Base-by-base conservation (phyloP, 2,329 filamentous ascomycete species). In the Colletotrichum spinosum region DNA sequence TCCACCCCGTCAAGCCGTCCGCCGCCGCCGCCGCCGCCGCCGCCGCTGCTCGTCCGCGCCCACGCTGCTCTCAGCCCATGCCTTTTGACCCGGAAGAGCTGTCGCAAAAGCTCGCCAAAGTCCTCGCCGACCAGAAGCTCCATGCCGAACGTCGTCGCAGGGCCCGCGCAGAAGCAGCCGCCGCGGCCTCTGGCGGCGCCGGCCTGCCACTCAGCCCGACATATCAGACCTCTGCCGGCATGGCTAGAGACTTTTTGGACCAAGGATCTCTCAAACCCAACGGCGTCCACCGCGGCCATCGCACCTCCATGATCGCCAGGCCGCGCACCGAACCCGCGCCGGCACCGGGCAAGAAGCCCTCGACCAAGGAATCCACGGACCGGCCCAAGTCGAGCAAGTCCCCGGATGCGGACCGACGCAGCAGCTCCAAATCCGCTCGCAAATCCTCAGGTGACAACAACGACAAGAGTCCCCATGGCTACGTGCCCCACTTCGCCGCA, bases 61-160 rank as follows among this genome's bases (percentile, higher is more conserved):
- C 37, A 12, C 65, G 65, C 25, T 65, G 52, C 45, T 52, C 65
- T 1, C 60, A 60, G 15, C 72, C 77, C 10, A 69, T 74, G 38
- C 74, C 78, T 2, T 74, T 89, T 50, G 86, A 89, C 65, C 79
- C 87, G 0, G 80, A 84, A 35, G 86, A 90, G 60, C 75, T 90
- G 35, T 80, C 81, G 10, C 80, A 82, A 38, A 83, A 86, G 15
- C 78, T 90, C 33, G 78, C 79, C 53, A 68, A 80, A 10, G 82
- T 89, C 15, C 75, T 86, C 12, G 79, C 78, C 6, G 80, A 88
- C 65, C 84, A 84, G 67, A 83, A 83, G 65, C 74, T 77, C 8
- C 72, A 73, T 11, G 75, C 79, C 4, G 78, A 81, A 56, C 73
- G 72, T 68, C 76, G 74, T 60, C 72, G 72, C 55, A 73, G 72